These are phyloP conservation scores for Calycina herbarum DNA, from an alignment of 2,329 filamentous ascomycete species.

Conservation along the genomic window DNA sequence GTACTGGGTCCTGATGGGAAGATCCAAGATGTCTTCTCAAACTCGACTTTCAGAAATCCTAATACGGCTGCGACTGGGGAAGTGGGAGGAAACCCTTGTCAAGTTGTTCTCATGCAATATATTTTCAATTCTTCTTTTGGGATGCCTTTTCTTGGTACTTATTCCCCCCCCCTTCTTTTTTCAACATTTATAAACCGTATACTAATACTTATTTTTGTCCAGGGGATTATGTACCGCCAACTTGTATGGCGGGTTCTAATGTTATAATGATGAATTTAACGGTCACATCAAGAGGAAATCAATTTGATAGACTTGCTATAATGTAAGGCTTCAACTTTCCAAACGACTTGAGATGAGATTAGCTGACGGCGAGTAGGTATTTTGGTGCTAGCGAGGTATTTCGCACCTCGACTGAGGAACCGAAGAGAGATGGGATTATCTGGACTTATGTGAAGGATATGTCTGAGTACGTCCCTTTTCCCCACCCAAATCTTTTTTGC, in stretches of 20 bases:
- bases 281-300: constrained; percentile 66
- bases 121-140: constrained; percentile 71
- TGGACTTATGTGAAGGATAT: constrained; percentile 79
- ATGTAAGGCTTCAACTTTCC: constrained; percentile 41
- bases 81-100: neutral
- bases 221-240: constrained; percentile 64
- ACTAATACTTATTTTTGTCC: neutral
- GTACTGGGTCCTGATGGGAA: constrained; percentile 44
- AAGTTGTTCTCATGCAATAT: constrained; percentile 58
- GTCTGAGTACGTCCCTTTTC: constrained; percentile 50
- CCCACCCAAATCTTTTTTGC: too few relatives aligned
- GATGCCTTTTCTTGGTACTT: constrained; percentile 65
- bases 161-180: neutral
- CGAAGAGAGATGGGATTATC: constrained; percentile 64
- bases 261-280: constrained; percentile 74
- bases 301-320: constrained; percentile 72
- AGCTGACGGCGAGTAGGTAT: constrained; percentile 43
- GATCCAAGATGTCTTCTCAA: constrained; percentile 2
- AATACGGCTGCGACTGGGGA: too few relatives aligned
- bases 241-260: constrained; percentile 61
- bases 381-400: constrained; percentile 76
- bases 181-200: too few relatives aligned
- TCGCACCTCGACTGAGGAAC: constrained; percentile 79
- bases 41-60: neutral
- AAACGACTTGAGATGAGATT: too few relatives aligned